These are phyloP conservation scores for Leccinum fallax DNA, from an alignment of 1,284 basidiomycete genomes.

Conservation along the genomic window DNA sequence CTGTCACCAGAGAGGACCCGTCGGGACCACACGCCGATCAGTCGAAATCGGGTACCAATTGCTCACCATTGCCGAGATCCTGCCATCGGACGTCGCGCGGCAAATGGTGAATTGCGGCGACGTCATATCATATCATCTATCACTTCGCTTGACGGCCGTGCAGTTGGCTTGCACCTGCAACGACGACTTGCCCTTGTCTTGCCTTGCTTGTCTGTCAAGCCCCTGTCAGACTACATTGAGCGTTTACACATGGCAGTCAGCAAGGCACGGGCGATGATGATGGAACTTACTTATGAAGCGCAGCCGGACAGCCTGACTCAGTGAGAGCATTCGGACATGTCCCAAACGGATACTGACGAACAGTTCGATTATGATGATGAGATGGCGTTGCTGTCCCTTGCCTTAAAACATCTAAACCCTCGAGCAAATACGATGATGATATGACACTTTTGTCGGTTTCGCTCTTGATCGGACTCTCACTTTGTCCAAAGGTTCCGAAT, in stretches of 20 bases:
- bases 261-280: constrained; percentile 23
- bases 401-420: constrained; percentile 1
- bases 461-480: constrained; percentile 26
- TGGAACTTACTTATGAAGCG: background rate
- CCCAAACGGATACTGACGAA: constrained; percentile 21
- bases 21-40: constrained; percentile 2
- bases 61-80: constrained; percentile 1
- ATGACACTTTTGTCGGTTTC: background rate
- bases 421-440: constrained; percentile 8
- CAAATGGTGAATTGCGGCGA: background rate
- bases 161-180: background rate
- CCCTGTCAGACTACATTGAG: constrained; percentile 11
- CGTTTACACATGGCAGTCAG: constrained; percentile 16
- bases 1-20: constrained; percentile 10
- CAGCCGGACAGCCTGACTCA: background rate
- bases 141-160: background rate
- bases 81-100: background rate
- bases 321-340: background rate
- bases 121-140: constrained; percentile 2
- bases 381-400: constrained; percentile 14
- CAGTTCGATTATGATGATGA: constrained; percentile 22
- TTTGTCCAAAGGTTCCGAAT: constrained; percentile 22
- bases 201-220: constrained; percentile 12
- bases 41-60: constrained; percentile 9
- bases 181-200: background rate